phyloP scores from a whole-genome alignment of 768 basidiomycete species.

The Lactarius hatsudake region DNA sequence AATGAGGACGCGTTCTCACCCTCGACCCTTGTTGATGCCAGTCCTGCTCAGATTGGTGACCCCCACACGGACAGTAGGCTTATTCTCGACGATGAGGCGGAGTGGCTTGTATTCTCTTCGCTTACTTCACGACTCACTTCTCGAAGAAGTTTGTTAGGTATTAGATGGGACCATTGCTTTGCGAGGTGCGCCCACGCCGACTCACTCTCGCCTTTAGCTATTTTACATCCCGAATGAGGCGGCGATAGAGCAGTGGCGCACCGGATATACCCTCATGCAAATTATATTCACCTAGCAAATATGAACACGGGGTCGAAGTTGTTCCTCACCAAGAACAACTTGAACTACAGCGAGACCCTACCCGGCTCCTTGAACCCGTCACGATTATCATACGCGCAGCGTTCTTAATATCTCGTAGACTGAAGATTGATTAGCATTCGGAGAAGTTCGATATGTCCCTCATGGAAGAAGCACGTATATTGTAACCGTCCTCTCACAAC shows the following conservation, averaged over 20 bases:
- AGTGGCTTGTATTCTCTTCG: slow-evolving; percentile 57
- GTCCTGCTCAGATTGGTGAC: slow-evolving; percentile 76
- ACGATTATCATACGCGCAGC: slow-evolving; percentile 65
- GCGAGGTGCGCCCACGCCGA: slow-evolving; percentile 56
- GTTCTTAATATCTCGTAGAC: slow-evolving; percentile 43
- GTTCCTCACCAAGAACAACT: slow-evolving; percentile 30
- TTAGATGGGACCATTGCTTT: slow-evolving; percentile 69
- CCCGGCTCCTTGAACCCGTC: slow-evolving; percentile 59
- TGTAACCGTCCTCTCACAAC: slow-evolving; percentile 44
- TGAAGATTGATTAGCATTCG: slow-evolving; percentile 88
- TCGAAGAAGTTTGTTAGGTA: slow-evolving; percentile 76
- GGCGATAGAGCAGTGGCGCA: slow-evolving; percentile 74
- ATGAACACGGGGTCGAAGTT: slow-evolving; percentile 41
- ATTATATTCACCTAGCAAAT: slow-evolving; percentile 48
- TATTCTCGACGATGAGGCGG: slow-evolving; percentile 39
- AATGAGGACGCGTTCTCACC: slow-evolving; percentile 30
- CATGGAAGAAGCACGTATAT: slow-evolving; percentile 66
- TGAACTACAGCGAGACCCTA: slow-evolving; percentile 36
- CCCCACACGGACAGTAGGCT: slow-evolving; percentile 81
- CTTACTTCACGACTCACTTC: slow-evolving; percentile 50
- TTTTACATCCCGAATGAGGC: slow-evolving; percentile 33
- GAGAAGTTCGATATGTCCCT: slow-evolving; percentile 87
- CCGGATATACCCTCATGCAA: slow-evolving; percentile 72
- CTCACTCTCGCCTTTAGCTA: slow-evolving; percentile 17
- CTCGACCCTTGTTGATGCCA: slow-evolving; percentile 11